Evolutionary conservation across 2,329 filamentous ascomycete genomes (phyloP).

Genomic region (Aspergillus neotritici): DNA sequence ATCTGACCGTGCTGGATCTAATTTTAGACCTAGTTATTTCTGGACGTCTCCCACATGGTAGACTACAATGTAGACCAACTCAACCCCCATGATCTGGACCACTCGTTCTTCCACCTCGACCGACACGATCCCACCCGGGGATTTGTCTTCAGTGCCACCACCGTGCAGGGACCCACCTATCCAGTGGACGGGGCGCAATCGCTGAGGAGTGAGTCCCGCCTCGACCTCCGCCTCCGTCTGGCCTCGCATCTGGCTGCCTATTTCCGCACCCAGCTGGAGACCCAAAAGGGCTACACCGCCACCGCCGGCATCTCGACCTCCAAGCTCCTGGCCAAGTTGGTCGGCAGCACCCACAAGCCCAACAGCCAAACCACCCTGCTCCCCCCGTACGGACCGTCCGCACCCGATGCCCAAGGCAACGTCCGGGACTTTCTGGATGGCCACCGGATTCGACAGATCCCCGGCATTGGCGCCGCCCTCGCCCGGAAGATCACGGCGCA

Average conservation of each 20-base stretch:
- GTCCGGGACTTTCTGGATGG: constrained; percentile 65
- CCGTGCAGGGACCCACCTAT: constrained; percentile 59
- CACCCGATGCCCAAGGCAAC: constrained; percentile 39
- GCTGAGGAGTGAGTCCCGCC: constrained; percentile 17
- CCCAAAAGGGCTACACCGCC: constrained; percentile 74
- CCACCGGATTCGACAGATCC: constrained; percentile 72
- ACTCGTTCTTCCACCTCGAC: constrained; percentile 77
- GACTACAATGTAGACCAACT: constrained; percentile 71
- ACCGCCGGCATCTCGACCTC: constrained; percentile 84
- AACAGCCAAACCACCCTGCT: constrained; percentile 79
- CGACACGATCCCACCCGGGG: constrained; percentile 69
- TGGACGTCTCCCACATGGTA: constrained; percentile 82
- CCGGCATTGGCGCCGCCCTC: constrained; percentile 79
- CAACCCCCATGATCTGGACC: constrained; percentile 57
- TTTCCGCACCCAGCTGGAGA: constrained; percentile 66
- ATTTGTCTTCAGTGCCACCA: constrained; percentile 69
- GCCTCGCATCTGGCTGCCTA: constrained; percentile 76
- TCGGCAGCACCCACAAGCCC: constrained; percentile 78
- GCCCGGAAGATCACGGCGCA: constrained; percentile 53
- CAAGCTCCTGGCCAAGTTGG: constrained; percentile 80
- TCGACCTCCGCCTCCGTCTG: constrained; percentile 61
- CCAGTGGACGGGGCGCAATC: constrained; percentile 27
- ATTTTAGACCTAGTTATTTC: constrained; percentile 47
- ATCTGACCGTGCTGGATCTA: not conserved
- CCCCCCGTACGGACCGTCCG: constrained; percentile 49